phyloP scores from a whole-genome alignment of 2,329 filamentous ascomycete genomes.

The Grosmannia serpens region DNA sequence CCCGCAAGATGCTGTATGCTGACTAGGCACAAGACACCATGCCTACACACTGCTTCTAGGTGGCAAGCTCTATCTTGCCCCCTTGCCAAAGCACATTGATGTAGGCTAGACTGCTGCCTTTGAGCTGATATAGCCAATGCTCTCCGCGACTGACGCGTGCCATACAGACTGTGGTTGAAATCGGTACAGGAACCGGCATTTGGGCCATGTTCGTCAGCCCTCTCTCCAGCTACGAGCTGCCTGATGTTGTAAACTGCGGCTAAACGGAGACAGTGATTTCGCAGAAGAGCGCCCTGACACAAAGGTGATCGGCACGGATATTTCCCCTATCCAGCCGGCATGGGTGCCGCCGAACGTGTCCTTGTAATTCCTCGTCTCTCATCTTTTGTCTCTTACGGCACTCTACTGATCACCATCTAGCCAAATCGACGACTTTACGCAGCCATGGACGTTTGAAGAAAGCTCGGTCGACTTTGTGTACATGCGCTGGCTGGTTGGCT shows the following conservation, averaged over 20 bases:
- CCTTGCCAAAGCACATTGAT: conserved; percentile 11
- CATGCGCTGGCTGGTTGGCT: conserved; percentile 16
- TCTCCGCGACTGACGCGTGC: no score
- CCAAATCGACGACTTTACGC: conserved; percentile 17
- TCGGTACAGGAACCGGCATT: no score
- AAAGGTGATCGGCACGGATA: conserved; percentile 29
- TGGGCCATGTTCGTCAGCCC: conserved; percentile 12
- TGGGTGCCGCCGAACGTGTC: conserved; percentile 8
- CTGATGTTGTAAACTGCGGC: not conserved
- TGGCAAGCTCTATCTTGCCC: conserved; percentile 16
- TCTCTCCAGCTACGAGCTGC: no score
- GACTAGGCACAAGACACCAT: conserved; percentile 16
- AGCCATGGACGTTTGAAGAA: conserved; percentile 14
- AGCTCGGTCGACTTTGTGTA: conserved; percentile 18
- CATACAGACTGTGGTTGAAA: conserved; percentile 5
- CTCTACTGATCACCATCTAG: not conserved
- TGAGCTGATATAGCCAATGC: no score
- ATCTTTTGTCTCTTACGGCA: not conserved
- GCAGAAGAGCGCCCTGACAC: conserved; percentile 26
- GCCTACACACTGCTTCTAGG: conserved; percentile 14
- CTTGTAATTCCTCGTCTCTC: not conserved
- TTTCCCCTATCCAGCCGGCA: conserved; percentile 24
- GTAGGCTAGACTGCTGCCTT: no score
- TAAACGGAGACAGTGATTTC: conserved; percentile 25
- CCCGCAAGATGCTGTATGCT: not conserved